Evolutionary conservation across 768 basidiomycete species (phyloP).

Genomic region (Mycena vulgaris): DNA sequence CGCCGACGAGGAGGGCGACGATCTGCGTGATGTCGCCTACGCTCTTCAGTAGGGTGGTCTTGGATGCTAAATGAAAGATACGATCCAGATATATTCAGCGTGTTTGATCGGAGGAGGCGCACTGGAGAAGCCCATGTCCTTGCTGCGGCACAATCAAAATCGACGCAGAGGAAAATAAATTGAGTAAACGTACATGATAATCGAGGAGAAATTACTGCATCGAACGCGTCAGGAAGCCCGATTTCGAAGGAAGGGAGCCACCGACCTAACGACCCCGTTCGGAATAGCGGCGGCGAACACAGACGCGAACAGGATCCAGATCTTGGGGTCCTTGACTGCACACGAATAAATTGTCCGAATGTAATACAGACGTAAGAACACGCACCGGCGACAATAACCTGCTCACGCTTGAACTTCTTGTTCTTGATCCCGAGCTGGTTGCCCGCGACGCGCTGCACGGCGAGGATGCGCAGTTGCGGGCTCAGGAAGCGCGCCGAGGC

Average conservation of each 20-base stretch:
- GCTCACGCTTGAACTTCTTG: constrained; percentile 40
- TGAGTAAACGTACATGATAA: constrained; percentile 34
- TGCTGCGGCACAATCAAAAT: not conserved
- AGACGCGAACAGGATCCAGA: constrained; percentile 38
- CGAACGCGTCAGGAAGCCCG: not conserved
- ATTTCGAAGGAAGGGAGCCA: not conserved
- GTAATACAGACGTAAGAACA: not conserved
- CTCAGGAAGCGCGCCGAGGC: constrained; percentile 35
- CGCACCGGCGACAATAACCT: constrained; percentile 33
- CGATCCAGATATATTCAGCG: not conserved
- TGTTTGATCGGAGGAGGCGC: not conserved
- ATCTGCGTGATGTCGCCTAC: constrained; percentile 40
- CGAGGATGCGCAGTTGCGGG: constrained; percentile 35
- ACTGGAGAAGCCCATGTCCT: constrained; percentile 41
- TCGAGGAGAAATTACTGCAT: constrained; percentile 38
- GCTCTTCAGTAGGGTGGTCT: constrained; percentile 41
- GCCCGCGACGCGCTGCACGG: constrained; percentile 40
- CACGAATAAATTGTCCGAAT: not conserved
- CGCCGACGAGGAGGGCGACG: constrained; percentile 39
- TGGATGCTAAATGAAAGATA: constrained; percentile 12
- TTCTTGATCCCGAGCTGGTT: constrained; percentile 47
- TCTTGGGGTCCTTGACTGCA: constrained; percentile 37
- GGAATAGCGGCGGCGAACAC: constrained; percentile 42
- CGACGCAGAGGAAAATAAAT: not conserved
- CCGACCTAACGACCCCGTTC: constrained; percentile 38